phyloP scores from a whole-genome alignment of 2,329 filamentous ascomycete species.

The Fusarium sp. region DNA sequence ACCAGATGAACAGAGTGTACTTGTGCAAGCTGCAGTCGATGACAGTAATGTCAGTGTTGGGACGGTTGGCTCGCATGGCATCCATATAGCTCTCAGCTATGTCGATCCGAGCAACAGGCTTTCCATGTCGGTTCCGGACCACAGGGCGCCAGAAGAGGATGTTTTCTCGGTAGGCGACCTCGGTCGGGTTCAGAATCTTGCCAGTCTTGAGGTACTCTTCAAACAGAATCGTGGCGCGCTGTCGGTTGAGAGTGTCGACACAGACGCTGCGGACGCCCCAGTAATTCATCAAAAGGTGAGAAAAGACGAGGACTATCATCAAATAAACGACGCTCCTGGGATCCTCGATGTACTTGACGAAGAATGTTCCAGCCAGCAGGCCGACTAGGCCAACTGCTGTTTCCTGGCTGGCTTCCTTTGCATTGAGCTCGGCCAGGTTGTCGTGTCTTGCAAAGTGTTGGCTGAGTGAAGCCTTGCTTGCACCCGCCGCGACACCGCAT shows the following conservation, averaged over 20 bases:
- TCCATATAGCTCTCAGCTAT: slow-evolving; percentile 61
- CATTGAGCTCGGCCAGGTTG: slow-evolving; percentile 94
- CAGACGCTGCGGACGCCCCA: slow-evolving; percentile 86
- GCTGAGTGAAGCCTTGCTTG: slow-evolving; percentile 90
- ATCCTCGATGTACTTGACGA: slow-evolving; percentile 83
- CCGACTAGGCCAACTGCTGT: slow-evolving; percentile 92
- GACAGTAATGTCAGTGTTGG: slow-evolving; percentile 41
- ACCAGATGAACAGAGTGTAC: slow-evolving; percentile 51
- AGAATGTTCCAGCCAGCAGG: slow-evolving; percentile 86
- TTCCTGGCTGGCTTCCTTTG: slow-evolving; percentile 95
- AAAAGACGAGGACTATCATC: slow-evolving; percentile 79
- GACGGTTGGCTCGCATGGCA: slow-evolving; percentile 45
- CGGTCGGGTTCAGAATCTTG: slow-evolving; percentile 72
- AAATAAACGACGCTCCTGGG: slow-evolving; percentile 80
- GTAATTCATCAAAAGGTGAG: slow-evolving; percentile 90
- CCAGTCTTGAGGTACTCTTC: slow-evolving; percentile 67
- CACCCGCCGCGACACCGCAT: slow-evolving; percentile 92
- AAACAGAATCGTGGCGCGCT: slow-evolving; percentile 86
- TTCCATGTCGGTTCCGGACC: slow-evolving; percentile 49
- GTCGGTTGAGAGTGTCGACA: slow-evolving; percentile 88
- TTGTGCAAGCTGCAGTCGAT: slow-evolving; percentile 47
- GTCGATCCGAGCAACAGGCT: slow-evolving; percentile 56
- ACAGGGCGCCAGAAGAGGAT: slow-evolving; percentile 67
- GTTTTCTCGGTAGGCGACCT: slow-evolving; percentile 76
- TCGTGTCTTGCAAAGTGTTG: slow-evolving; percentile 91